A percentile compares a stretch with the other conserved stretches of the same genome.
Evolutionary conservation across 768 basidiomycete species (phyloP).

Genomic region (Lanmaoa pseudosensibilis): DNA sequence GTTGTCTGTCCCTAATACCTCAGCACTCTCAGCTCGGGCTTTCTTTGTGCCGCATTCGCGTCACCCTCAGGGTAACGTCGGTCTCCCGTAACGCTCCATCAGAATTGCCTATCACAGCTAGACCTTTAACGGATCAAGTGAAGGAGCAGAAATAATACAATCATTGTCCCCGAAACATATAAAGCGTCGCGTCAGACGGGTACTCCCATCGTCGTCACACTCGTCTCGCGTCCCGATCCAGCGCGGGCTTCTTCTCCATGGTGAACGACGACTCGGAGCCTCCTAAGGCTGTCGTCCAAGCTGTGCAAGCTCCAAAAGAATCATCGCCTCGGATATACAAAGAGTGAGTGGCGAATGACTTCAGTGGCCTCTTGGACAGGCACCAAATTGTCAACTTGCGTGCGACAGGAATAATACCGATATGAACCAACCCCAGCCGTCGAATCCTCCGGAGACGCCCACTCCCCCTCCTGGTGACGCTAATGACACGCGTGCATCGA

Average conservation of each 20-base stretch:
- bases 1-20: not conserved
- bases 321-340: not conserved
- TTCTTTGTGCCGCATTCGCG: not conserved
- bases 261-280: slow-evolving; percentile 4
- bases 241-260: slow-evolving; percentile 5
- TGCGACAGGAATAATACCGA: slow-evolving; percentile 4
- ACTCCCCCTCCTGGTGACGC: not conserved
- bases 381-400: not conserved
- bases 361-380: not conserved
- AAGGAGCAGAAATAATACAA: not conserved
- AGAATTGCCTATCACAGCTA: not conserved
- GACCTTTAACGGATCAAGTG: not conserved
- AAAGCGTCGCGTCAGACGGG: slow-evolving; percentile 2
- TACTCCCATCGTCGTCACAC: not conserved
- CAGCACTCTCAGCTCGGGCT: not conserved
- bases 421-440: not conserved
- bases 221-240: not conserved
- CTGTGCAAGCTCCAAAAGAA: slow-evolving; percentile 14
- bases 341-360: slow-evolving; percentile 12
- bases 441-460: slow-evolving; percentile 4
- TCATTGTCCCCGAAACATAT: slow-evolving; percentile 9
- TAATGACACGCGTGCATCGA: slow-evolving; percentile 43
- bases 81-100: slow-evolving; percentile 1
- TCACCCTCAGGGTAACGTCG: slow-evolving; percentile 4
- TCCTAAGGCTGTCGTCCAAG: slow-evolving; percentile 4